These are phyloP conservation scores for Colletotrichum noveboracense DNA, from an alignment of 2,329 filamentous ascomycete species.

Conservation along the genomic window DNA sequence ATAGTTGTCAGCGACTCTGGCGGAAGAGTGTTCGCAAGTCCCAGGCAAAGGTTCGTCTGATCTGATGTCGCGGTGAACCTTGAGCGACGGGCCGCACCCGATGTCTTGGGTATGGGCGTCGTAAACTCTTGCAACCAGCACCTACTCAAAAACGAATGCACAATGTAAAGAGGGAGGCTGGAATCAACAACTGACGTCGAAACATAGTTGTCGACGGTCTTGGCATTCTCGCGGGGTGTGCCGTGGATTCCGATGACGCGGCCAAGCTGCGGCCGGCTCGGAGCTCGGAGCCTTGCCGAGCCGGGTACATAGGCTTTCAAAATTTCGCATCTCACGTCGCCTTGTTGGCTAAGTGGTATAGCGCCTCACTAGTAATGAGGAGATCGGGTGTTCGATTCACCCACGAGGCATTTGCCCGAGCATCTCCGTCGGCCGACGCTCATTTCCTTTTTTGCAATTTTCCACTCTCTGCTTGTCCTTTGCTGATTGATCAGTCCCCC, in stretches of 20 bases:
- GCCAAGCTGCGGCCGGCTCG: not conserved
- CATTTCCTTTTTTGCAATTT: not conserved
- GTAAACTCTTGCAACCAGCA: not conserved
- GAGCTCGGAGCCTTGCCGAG: rapidly evolving
- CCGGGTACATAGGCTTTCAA: not conserved
- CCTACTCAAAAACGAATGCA: not conserved
- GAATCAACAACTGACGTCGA: not conserved
- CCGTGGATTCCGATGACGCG: not conserved
- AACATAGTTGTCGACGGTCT: not conserved
- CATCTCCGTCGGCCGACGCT: not conserved
- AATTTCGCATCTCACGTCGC: rapidly evolving
- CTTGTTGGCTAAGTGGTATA: constrained; percentile 13
- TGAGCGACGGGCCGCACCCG: not conserved
- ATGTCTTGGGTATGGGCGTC: not conserved
- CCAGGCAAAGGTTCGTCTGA: not conserved
- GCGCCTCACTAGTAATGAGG: constrained; percentile 11
- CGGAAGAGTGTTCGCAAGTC: not conserved
- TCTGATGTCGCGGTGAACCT: not conserved
- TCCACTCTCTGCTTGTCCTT: not conserved
- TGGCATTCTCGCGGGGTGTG: not conserved
- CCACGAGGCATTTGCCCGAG: not conserved
- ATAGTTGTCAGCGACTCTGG: not conserved
- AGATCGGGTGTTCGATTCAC: constrained; percentile 6
- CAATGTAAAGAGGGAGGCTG: not conserved
- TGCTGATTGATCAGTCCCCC: not conserved